phyloP scores from a whole-genome alignment of 768 basidiomycete species.

The Pisolithus microcarpus region DNA sequence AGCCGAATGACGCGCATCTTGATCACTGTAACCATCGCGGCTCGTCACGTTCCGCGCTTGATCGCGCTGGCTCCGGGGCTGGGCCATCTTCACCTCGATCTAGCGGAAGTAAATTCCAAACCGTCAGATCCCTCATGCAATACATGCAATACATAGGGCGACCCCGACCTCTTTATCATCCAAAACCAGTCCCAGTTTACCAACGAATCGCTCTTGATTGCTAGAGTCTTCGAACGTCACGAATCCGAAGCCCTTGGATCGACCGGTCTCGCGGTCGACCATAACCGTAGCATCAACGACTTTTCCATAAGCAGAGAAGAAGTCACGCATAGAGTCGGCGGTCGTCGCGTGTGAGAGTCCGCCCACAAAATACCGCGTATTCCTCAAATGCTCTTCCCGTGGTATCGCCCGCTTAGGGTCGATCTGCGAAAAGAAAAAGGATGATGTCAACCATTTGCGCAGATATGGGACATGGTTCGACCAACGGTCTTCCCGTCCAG shows the following conservation, averaged over 20 bases:
- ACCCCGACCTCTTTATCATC: conserved; percentile 67
- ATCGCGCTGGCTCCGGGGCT: conserved; percentile 60
- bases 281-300: conserved; percentile 83
- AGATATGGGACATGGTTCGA: not conserved
- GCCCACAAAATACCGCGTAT: conserved; percentile 78
- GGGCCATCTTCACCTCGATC: conserved; percentile 82
- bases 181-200: conserved; percentile 56
- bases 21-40: conserved; percentile 29
- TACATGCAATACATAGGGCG: not conserved
- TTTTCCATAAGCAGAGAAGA: conserved; percentile 67
- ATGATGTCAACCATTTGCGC: not conserved
- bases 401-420: conserved; percentile 87
- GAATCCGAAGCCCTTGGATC: conserved; percentile 81
- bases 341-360: conserved; percentile 64
- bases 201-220: conserved; percentile 60
- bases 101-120: conserved; percentile 17
- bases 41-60: conserved; percentile 33
- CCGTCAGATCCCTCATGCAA: not conserved
- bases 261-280: conserved; percentile 69
- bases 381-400: conserved; percentile 67
- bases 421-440: conserved; percentile 43
- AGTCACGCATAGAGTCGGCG: conserved; percentile 61
- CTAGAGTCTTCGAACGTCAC: conserved; percentile 69
- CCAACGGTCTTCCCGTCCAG: conserved; percentile 75
- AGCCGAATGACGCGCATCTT: conserved; percentile 30